These are phyloP conservation scores for Fusarium dlaminii DNA, from an alignment of 2,329 filamentous ascomycete species.

Conservation along the genomic window DNA sequence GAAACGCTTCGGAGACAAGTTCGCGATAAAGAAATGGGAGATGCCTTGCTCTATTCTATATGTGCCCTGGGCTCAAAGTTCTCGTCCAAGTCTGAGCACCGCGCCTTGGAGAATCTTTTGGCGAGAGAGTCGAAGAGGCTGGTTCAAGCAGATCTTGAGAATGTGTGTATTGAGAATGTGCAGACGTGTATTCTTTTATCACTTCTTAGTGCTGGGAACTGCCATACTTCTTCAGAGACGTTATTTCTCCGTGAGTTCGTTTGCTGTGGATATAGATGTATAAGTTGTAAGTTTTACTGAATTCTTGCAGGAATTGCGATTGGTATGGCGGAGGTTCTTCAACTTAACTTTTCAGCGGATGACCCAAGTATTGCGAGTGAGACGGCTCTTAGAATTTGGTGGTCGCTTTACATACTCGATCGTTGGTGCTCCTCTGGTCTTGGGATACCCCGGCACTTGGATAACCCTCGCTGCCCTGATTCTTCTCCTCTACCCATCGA, in stretches of 20 bases:
- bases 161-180: slow-evolving; percentile 1
- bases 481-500: not conserved
- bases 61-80: not conserved
- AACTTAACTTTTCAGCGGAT: not conserved
- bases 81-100: not conserved
- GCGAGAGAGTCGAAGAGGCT: not conserved
- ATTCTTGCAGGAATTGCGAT: not conserved
- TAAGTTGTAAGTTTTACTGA: not conserved
- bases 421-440: slow-evolving; percentile 3
- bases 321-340: slow-evolving; percentile 8
- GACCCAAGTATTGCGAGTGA: not conserved
- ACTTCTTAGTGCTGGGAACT: not conserved
- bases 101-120: not conserved
- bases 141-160: not conserved
- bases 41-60: not conserved
- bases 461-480: not conserved
- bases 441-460: not conserved
- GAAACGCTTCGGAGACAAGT: not conserved
- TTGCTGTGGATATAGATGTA: rapidly evolving
- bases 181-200: slow-evolving; percentile 2
- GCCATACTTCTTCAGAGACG: not conserved
- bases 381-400: not conserved
- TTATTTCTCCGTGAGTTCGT: not conserved
- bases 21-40: not conserved
- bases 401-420: slow-evolving; percentile 1